Percentiles rank a stretch among this genome's conserved stretches.
These are phyloP conservation scores for Mortierella sp. DNA, from an alignment of 371 early-diverging fungal genomes.

Conservation along the genomic window DNA sequence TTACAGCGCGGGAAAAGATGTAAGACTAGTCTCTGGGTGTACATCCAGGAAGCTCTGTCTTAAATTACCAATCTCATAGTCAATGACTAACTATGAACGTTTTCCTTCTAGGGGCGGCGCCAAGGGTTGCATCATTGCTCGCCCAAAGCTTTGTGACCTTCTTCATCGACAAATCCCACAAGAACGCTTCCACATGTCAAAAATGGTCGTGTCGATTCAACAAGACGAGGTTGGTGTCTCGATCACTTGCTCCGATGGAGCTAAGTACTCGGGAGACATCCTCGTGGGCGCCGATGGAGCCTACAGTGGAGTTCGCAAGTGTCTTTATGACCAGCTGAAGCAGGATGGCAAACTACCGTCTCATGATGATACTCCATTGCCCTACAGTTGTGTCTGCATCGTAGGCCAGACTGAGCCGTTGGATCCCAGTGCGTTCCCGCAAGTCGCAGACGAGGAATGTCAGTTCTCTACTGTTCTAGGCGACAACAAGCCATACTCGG, in stretches of 20 bases:
- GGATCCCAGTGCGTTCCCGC: constrained; percentile 19
- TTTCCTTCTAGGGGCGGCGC: constrained; percentile 13
- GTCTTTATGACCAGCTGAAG: constrained; percentile 8
- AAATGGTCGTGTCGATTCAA: constrained; percentile 2
- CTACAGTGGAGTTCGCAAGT: constrained; percentile 24
- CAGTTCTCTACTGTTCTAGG: too few species aligned
- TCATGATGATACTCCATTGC: too few species aligned
- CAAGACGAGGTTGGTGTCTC: constrained; percentile 24
- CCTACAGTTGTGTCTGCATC: too few species aligned
- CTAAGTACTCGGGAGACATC: constrained; percentile 14
- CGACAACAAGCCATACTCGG: too few species aligned
- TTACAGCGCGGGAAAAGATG: too few species aligned
- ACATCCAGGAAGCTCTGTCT: too few species aligned
- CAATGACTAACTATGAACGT: too few species aligned
- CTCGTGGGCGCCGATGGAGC: constrained; percentile 40
- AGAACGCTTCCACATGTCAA: constrained; percentile 12
- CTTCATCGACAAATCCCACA: constrained; percentile 5
- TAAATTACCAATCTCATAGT: not conserved
- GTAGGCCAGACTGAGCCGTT: not conserved
- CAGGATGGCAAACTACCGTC: not conserved
- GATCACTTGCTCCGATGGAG: constrained; percentile 5
- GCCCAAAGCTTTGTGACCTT: constrained; percentile 15
- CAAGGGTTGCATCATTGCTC: constrained; percentile 8
- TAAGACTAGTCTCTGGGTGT: too few species aligned
- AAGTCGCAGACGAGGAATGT: too few species aligned